These are phyloP conservation scores for Chloris gayana DNA, from an alignment of 176 grass and related monocot genomes.

Conservation along the genomic window DNA sequence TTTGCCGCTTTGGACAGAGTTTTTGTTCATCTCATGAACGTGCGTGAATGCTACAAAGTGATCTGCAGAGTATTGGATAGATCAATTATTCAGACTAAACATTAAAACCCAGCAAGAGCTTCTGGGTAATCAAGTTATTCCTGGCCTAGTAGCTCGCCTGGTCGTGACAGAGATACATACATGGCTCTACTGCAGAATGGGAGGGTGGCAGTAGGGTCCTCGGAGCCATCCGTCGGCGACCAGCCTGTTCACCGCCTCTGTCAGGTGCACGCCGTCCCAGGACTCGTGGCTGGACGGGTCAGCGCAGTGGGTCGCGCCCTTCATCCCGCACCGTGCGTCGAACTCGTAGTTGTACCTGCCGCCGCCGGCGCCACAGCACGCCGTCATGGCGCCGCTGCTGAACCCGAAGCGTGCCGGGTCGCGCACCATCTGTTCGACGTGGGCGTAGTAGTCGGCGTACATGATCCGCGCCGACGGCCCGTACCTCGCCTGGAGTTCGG, in stretches of 20 bases:
- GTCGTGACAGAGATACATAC: too few species aligned
- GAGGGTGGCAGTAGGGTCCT: constrained; percentile 72
- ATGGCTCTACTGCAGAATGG: constrained; percentile 31
- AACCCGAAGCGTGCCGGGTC: too few species aligned
- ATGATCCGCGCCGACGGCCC: constrained; percentile 35
- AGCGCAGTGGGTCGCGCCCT: constrained; percentile 53
- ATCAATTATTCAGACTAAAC: too few species aligned
- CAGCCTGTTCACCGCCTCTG: constrained; percentile 78
- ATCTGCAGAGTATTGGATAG: too few species aligned
- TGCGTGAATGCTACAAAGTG: too few species aligned
- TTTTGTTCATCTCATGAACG: too few species aligned
- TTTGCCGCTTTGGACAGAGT: too few species aligned
- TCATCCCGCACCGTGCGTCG: constrained; percentile 56
- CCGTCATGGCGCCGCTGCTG: constrained; percentile 21
- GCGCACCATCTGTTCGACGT: too few species aligned
- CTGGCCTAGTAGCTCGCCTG: too few species aligned
- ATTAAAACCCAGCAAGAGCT: too few species aligned
- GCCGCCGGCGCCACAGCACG: constrained; percentile 72
- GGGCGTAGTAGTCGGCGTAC: constrained; percentile 60
- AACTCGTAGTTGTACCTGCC: constrained; percentile 86
- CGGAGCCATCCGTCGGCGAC: constrained; percentile 80
- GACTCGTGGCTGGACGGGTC: constrained; percentile 59
- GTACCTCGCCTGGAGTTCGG: constrained; percentile 8
- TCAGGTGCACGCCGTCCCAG: constrained; percentile 93
- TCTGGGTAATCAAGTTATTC: too few species aligned